These are phyloP conservation scores for Populus nigra DNA, from an alignment of 345 rosid species.

Conservation along the genomic window DNA sequence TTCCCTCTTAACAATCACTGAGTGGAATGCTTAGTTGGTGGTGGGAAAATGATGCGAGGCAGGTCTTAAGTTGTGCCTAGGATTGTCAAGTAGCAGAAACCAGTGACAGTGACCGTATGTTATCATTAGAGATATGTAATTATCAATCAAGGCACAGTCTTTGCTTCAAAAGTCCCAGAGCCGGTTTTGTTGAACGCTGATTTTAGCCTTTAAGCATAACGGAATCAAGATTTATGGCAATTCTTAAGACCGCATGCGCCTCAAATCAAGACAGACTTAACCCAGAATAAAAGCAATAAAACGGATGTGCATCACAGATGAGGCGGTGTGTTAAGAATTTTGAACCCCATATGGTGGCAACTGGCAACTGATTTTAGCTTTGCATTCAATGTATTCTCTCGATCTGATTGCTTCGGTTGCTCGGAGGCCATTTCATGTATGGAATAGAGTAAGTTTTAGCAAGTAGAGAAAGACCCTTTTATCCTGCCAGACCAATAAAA, in stretches of 20 bases:
- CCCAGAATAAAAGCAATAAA: not conserved
- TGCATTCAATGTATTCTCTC: not conserved
- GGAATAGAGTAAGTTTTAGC: not conserved
- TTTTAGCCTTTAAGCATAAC: too few species aligned
- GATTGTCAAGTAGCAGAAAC: not conserved
- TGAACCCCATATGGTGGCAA: too few species aligned
- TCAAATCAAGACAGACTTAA: not conserved
- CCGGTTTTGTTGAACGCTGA: not conserved
- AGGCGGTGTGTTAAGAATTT: not conserved
- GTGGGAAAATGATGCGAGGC: too few species aligned
- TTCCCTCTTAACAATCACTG: not conserved
- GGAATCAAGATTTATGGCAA: not conserved
- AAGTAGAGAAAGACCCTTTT: not conserved
- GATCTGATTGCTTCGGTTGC: not conserved
- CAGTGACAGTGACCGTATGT: not conserved
- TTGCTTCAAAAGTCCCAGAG: not conserved
- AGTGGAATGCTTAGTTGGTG: not conserved
- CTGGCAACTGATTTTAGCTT: not conserved
- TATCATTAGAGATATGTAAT: not conserved
- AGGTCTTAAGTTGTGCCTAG: not conserved
- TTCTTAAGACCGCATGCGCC: not conserved
- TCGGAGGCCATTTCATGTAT: not conserved
- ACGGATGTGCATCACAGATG: conserved; percentile 3
- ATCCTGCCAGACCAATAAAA: not conserved
- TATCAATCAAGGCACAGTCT: not conserved